phyloP scores from a whole-genome alignment of 345 rosid genomes.

The Hypericum perforatum region DNA sequence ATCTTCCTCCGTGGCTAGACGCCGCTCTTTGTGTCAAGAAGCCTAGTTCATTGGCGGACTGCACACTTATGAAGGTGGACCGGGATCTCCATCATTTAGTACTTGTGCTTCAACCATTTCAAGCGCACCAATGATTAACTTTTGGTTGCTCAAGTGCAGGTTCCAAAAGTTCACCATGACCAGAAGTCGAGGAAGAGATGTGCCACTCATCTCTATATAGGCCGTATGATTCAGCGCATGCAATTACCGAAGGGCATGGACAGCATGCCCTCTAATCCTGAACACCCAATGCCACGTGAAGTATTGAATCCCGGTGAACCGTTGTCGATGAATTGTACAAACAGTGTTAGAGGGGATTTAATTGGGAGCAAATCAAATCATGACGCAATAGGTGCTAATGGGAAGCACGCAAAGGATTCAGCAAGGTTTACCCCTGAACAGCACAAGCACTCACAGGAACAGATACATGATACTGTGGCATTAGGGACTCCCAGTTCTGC shows the following conservation, averaged over 20 bases:
- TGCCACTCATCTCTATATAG: slow-evolving; percentile 54
- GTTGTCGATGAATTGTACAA: background rate
- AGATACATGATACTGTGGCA: too few relatives aligned
- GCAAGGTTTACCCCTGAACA: background rate
- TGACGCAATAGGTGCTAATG: background rate
- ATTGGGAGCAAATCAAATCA: background rate
- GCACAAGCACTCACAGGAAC: background rate
- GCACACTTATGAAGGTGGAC: too few relatives aligned
- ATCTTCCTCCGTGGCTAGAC: slow-evolving; percentile 51
- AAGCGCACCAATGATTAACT: too few relatives aligned
- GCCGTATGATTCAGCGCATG: slow-evolving; percentile 41
- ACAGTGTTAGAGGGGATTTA: background rate
- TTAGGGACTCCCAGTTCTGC: background rate
- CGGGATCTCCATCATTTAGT: too few relatives aligned
- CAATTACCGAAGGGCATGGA: slow-evolving; percentile 28
- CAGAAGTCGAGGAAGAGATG: slow-evolving; percentile 43
- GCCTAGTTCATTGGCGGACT: too few relatives aligned
- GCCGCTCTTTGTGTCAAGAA: slow-evolving; percentile 9
- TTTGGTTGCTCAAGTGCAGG: too few relatives aligned
- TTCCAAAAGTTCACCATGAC: background rate
- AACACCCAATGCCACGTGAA: background rate
- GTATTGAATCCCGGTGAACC: background rate
- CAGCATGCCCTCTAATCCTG: background rate
- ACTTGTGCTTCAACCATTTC: too few relatives aligned
- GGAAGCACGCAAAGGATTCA: too few relatives aligned